Evolutionary conservation across 2,329 filamentous ascomycete species (phyloP).

Genomic region (Aspergillus brunneoviolaceus): DNA sequence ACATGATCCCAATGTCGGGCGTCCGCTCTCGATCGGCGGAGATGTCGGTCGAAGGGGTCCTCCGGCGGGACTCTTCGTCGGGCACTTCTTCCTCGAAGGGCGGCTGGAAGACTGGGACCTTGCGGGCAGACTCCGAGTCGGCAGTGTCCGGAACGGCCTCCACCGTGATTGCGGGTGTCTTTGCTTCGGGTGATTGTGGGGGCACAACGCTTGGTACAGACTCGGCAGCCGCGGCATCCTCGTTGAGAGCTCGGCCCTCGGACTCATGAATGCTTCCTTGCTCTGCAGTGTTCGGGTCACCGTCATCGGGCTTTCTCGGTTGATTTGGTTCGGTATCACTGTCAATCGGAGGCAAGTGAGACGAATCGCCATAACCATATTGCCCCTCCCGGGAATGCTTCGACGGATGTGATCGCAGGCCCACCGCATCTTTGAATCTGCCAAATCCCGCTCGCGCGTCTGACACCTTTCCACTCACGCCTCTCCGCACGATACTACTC

Average conservation of each 20-base stretch:
- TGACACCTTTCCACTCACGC: conserved; percentile 73
- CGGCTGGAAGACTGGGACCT: conserved; percentile 11
- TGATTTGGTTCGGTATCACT: conserved; percentile 27
- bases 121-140: conserved; percentile 19
- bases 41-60: conserved; percentile 30
- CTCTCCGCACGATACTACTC: conserved; percentile 71
- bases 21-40: conserved; percentile 30
- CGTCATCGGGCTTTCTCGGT: conserved; percentile 16
- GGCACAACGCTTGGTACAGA: conserved; percentile 9
- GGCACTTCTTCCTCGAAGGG: conserved; percentile 27
- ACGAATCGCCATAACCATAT: conserved; percentile 31
- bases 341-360: conserved; percentile 29
- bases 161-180: conserved; percentile 36
- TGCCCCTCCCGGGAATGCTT: conserved; percentile 37
- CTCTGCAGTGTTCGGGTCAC: conserved; percentile 15
- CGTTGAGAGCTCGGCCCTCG: conserved; percentile 17
- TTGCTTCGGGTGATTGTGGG: conserved; percentile 18
- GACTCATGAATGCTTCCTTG: conserved; percentile 19
- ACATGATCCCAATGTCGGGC: conserved; percentile 28
- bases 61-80: conserved; percentile 31
- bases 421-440: conserved; percentile 82
- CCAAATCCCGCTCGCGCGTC: conserved; percentile 81
- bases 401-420: conserved; percentile 48
- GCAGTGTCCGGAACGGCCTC: conserved; percentile 25
- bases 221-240: conserved; percentile 12